These are phyloP conservation scores for Mallotus japonicus DNA, from an alignment of 441 rosid species.

Conservation along the genomic window DNA sequence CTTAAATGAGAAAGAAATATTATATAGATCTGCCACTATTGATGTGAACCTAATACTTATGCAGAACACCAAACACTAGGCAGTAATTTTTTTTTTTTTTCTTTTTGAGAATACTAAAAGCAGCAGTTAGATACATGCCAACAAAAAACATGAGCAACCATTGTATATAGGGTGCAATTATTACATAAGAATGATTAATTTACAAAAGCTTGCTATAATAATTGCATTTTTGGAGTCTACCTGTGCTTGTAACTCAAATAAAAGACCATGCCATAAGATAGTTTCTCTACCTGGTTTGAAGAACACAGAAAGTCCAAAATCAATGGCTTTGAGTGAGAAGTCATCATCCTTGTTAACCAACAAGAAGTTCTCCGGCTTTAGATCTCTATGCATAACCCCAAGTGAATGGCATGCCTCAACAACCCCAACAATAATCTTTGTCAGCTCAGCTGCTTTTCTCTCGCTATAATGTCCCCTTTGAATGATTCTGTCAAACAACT, in stretches of 20 bases:
- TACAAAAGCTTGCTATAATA: neutral
- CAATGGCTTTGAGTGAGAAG: slow-evolving; percentile 96
- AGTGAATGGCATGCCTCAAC: slow-evolving; percentile 95
- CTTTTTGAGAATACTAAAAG: no score
- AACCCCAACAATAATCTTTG: slow-evolving; percentile 86
- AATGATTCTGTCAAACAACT: slow-evolving; percentile 88
- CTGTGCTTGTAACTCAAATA: neutral
- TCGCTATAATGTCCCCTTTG: slow-evolving; percentile 94
- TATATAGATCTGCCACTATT: neutral
- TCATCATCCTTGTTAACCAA: slow-evolving; percentile 95
- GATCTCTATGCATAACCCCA: slow-evolving; percentile 94
- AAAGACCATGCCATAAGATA: neutral
- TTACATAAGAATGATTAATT: neutral
- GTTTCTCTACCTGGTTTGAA: slow-evolving; percentile 76
- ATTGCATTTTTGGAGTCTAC: neutral
- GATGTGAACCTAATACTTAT: neutral
- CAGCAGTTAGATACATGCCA: neutral
- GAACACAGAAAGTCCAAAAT: slow-evolving; percentile 95
- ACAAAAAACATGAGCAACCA: neutral
- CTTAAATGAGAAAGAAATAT: neutral
- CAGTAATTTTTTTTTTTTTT: no score
- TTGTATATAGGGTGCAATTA: neutral
- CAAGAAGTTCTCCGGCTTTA: slow-evolving; percentile 95
- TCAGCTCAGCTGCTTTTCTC: slow-evolving; percentile 93
- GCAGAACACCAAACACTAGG: neutral